phyloP scores from a whole-genome alignment of 2,329 filamentous ascomycete species.

The Beauveria medogensis region DNA sequence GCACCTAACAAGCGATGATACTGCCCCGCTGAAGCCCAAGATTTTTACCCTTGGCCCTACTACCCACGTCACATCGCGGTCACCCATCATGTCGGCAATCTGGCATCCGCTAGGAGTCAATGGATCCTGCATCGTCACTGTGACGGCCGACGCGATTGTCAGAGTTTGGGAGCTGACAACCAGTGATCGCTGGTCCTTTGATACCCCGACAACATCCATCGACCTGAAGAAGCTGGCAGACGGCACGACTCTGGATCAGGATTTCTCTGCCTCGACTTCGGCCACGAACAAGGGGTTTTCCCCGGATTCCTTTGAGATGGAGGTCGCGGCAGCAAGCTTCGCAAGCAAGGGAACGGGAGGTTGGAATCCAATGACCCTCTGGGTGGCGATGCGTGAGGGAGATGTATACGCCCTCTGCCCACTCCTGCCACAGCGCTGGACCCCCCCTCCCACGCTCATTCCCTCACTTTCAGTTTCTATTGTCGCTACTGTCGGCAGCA shows the following conservation, averaged over 20 bases:
- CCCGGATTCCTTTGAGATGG: slow-evolving; percentile 85
- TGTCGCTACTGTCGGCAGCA: slow-evolving; percentile 60
- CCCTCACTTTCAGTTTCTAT: slow-evolving; percentile 78
- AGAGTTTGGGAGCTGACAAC: slow-evolving; percentile 84
- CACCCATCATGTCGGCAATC: slow-evolving; percentile 69
- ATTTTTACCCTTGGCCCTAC: slow-evolving; percentile 89
- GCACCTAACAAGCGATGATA: slow-evolving; percentile 63
- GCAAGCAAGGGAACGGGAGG: slow-evolving; percentile 58
- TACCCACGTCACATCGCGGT: slow-evolving; percentile 79
- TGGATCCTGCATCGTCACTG: slow-evolving; percentile 74
- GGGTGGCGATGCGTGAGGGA: slow-evolving; percentile 90
- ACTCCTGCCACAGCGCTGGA: slow-evolving; percentile 79
- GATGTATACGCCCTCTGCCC: slow-evolving; percentile 92
- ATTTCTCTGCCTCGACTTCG: slow-evolving; percentile 69
- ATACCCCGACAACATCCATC: slow-evolving; percentile 71
- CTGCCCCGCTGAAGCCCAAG: slow-evolving; percentile 65
- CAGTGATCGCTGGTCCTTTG: slow-evolving; percentile 81
- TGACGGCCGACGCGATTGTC: slow-evolving; percentile 81
- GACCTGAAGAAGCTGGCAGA: slow-evolving; percentile 86
- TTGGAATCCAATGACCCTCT: slow-evolving; percentile 94
- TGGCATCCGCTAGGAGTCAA: slow-evolving; percentile 91
- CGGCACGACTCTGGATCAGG: slow-evolving; percentile 71
- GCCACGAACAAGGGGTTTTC: slow-evolving; percentile 76
- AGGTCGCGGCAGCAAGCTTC: slow-evolving; percentile 85
- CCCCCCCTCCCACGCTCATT: slow-evolving; percentile 65